Percentiles rank a stretch among this genome's conserved stretches.
phyloP scores from a whole-genome alignment of 2,329 filamentous ascomycete species.

The Neocucurbitaria cava region DNA sequence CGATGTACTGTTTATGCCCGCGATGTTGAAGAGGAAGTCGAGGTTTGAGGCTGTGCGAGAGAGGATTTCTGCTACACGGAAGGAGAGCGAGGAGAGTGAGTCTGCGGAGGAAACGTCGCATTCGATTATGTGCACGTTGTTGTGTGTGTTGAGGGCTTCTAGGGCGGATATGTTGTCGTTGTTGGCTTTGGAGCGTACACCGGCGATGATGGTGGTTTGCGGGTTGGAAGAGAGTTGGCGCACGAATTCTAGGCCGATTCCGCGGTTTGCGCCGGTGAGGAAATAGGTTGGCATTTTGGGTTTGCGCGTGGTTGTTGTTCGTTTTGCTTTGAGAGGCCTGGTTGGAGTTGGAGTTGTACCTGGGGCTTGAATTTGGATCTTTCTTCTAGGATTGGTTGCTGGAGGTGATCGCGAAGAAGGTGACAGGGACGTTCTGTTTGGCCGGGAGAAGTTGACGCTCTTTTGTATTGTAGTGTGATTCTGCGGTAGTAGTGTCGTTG shows the following conservation, averaged over 20 bases:
- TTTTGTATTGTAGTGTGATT: constrained; percentile 8
- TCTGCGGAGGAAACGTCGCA: constrained; percentile 47
- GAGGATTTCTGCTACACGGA: constrained; percentile 43
- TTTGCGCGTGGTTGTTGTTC: neutral
- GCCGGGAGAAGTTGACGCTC: constrained; percentile 16
- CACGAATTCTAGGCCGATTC: constrained; percentile 42
- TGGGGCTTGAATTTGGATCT: constrained; percentile 4
- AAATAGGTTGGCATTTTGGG: constrained; percentile 42
- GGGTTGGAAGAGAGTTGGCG: constrained; percentile 39
- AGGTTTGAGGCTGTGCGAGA: constrained; percentile 48
- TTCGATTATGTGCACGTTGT: constrained; percentile 50
- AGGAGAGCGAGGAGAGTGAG: constrained; percentile 43
- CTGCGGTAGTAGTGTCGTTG: constrained; percentile 5
- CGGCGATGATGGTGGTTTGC: constrained; percentile 50
- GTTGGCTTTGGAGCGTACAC: constrained; percentile 44
- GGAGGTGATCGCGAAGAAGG: neutral
- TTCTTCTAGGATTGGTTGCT: neutral
- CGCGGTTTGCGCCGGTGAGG: constrained; percentile 42
- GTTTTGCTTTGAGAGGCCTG: neutral
- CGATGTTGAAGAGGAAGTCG: constrained; percentile 52
- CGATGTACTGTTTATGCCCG: constrained; percentile 50
- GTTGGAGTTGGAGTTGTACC: constrained; percentile 4
- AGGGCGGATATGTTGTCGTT: constrained; percentile 40
- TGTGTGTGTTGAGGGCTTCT: constrained; percentile 25
- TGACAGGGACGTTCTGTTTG: neutral